Conservation (phyloP, 129 eudicot species). For the Flaveria trinervia region DNA sequence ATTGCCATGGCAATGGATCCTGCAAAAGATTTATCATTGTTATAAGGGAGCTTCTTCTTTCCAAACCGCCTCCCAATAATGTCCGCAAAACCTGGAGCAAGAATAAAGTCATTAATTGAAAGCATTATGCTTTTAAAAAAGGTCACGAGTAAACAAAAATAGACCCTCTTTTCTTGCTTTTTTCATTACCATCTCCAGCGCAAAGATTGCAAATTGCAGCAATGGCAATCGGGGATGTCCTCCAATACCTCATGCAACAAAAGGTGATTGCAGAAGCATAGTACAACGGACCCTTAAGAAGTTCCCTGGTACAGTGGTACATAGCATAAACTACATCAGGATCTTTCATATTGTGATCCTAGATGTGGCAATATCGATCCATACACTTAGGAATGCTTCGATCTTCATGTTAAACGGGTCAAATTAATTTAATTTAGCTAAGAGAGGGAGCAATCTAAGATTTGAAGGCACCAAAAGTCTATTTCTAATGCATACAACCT, state of each 20-base stretch:
- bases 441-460: neutral
- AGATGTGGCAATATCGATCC: neutral
- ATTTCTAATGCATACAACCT: neutral
- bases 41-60: conserved; percentile 67
- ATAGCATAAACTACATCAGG: conserved; percentile 8
- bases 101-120: neutral
- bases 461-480: neutral
- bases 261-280: conserved; percentile 74
- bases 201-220: conserved; percentile 86
- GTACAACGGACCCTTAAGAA: conserved; percentile 76
- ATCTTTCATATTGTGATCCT: neutral
- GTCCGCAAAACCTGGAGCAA: conserved; percentile 73
- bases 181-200: conserved; percentile 83
- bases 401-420: neutral
- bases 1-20: conserved; percentile 75
- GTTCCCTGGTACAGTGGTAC: conserved; percentile 65
- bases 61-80: conserved; percentile 82
- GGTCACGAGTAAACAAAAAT: neutral
- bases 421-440: neutral
- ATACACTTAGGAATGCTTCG: neutral
- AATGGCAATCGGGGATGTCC: conserved; percentile 76
- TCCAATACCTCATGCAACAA: conserved; percentile 67
- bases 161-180: neutral
- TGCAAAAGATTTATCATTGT: conserved; percentile 60
- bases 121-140: neutral